These are phyloP conservation scores for Geranomyces variabilis DNA, from an alignment of 192 early-diverging fungal genomes.

Conservation along the genomic window DNA sequence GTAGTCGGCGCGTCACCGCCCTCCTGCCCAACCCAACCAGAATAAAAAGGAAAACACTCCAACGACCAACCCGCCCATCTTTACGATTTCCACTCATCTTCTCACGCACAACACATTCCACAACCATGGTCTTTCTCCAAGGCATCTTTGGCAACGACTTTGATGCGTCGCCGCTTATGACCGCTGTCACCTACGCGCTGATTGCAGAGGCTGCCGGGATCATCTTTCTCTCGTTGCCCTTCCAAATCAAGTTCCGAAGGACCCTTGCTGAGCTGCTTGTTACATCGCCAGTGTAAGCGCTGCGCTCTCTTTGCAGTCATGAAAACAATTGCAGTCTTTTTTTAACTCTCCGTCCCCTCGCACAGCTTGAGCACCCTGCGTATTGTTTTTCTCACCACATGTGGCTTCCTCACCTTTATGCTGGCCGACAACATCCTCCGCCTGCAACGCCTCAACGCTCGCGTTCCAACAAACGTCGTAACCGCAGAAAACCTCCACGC, in stretches of 20 bases:
- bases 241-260: slow-evolving; percentile 35
- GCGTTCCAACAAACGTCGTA: slow-evolving; percentile 6
- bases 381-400: slow-evolving; percentile 21
- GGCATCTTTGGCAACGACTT: background rate
- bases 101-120: too few species aligned
- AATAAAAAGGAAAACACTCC: too few species aligned
- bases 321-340: background rate
- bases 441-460: slow-evolving; percentile 15
- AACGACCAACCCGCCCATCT: too few species aligned
- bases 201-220: slow-evolving; percentile 17
- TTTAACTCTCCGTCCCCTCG: background rate
- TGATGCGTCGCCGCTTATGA: slow-evolving; percentile 23
- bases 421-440: slow-evolving; percentile 23
- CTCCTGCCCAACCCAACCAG: too few species aligned
- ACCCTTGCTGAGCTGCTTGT: slow-evolving; percentile 25
- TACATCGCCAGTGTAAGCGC: slow-evolving; percentile 25
- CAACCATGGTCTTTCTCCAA: background rate
- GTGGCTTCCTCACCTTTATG: slow-evolving; percentile 9
- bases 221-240: slow-evolving; percentile 32
- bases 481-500: slow-evolving; percentile 27
- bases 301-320: too few species aligned
- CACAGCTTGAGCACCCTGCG: slow-evolving; percentile 18
- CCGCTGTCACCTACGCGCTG: slow-evolving; percentile 21
- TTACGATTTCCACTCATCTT: too few species aligned
- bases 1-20: too few species aligned